Conservation (phyloP, 2,329 filamentous ascomycete species). For the Xylaria digitata region DNA sequence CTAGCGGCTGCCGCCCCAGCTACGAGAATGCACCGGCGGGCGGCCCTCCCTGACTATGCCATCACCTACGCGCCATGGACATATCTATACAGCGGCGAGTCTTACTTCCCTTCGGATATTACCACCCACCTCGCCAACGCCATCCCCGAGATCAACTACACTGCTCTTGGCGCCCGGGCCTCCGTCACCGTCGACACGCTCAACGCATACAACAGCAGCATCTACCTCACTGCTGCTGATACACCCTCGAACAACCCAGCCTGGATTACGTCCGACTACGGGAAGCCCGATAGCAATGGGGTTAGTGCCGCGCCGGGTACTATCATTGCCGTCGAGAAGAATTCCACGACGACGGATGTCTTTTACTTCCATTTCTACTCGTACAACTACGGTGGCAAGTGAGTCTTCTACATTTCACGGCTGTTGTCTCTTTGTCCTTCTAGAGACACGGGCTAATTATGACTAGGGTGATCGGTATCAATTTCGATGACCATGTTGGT, state of each 20-base stretch:
- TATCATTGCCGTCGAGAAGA: slow-evolving; percentile 37
- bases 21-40: slow-evolving; percentile 13
- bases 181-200: slow-evolving; percentile 28
- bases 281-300: slow-evolving; percentile 27
- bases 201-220: slow-evolving; percentile 32
- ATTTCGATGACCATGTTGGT: slow-evolving; percentile 34
- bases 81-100: slow-evolving; percentile 37
- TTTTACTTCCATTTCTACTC: slow-evolving; percentile 38
- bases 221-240: slow-evolving; percentile 28
- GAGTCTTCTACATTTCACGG: slow-evolving; percentile 1
- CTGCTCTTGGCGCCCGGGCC: slow-evolving; percentile 14
- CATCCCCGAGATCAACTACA: slow-evolving; percentile 29
- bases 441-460: not conserved
- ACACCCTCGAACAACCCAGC: slow-evolving; percentile 23
- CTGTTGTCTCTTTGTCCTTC: no score
- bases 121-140: slow-evolving; percentile 27
- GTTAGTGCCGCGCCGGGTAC: slow-evolving; percentile 32
- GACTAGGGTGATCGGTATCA: slow-evolving; percentile 27
- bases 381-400: slow-evolving; percentile 35
- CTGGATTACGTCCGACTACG: slow-evolving; percentile 32
- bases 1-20: slow-evolving; percentile 23
- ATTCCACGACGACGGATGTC: slow-evolving; percentile 30
- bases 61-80: slow-evolving; percentile 34
- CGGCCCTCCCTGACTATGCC: slow-evolving; percentile 30
- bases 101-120: slow-evolving; percentile 33